Base-by-base conservation (phyloP, 768 basidiomycete genomes). In the Podaxis pistillaris region DNA sequence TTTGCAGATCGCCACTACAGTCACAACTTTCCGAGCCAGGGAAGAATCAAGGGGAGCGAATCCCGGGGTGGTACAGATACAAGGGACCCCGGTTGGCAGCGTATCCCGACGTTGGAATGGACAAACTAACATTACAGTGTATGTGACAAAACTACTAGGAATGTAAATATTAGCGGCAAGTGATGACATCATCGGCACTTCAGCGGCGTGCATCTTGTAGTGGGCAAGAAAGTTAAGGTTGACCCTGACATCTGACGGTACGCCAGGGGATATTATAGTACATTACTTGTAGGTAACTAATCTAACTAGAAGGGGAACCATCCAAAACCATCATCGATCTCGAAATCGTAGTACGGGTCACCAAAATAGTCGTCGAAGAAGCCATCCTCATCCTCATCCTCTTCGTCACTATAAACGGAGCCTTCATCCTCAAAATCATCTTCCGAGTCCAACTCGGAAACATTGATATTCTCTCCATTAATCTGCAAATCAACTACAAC, bases 401-500 rank as follows among this genome's bases (percentile, higher is more conserved):
- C 51, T 0, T 53, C 50, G 28, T 40, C 40, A 50, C 19, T 50
- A 28, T 54, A 38, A 5, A 40, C 50, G 13, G 50, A 52, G 2
- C 55, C 40, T 9, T 62, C 58, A 17, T 50, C 47, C 3, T 36
- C 19, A 22, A 6, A 2, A 8, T 59, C 60, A 47, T 55, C 53
- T 3, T 36, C 60, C 8, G 38, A 44, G 17, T 36, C 30, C 41
- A 47, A 9, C 17, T 62, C 53, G 13, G 26, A 3, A 4, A 62
- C 30, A 55, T 55, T 19, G 17, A 62, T 26, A 13, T 1, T 8
- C 17, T 62, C 60, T 30, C 41, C 41, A 44, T 62, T 53, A 46
- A 62, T n/a, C 52, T 36, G 4, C n/a, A 62, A 36, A 19, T 62
- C 52, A 55, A 55, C 46, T 9, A 62, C 60, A 36, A 62, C 22